These are phyloP conservation scores for Beauveria brongniartii DNA, from an alignment of 2,329 filamentous ascomycete species.

Conservation along the genomic window DNA sequence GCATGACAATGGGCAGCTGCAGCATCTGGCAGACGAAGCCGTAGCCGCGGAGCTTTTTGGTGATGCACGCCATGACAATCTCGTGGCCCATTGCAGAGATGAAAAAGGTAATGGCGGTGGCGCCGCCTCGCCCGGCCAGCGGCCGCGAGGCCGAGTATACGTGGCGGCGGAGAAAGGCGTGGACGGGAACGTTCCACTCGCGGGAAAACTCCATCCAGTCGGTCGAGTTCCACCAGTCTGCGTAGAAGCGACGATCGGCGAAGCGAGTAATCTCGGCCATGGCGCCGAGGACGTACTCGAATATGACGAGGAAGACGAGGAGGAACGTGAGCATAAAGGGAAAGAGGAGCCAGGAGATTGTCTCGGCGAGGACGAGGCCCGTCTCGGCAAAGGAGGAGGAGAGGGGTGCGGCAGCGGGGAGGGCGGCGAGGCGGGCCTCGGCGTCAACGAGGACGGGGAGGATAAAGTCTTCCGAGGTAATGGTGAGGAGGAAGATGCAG, in stretches of 20 bases:
- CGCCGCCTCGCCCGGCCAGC: constrained; percentile 65
- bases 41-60: constrained; percentile 90
- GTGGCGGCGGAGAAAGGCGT: constrained; percentile 89
- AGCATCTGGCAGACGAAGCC: constrained; percentile 94
- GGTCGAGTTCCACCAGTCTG: constrained; percentile 67
- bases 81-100: constrained; percentile 87
- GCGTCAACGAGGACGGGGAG: constrained; percentile 78
- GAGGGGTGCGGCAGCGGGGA: constrained; percentile 19
- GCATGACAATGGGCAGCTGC: constrained; percentile 87
- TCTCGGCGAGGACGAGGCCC: constrained; percentile 75
- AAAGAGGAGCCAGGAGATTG: constrained; percentile 84
- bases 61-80: constrained; percentile 95
- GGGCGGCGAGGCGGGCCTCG: constrained; percentile 38
- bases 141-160: constrained; percentile 80
- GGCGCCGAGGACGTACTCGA: constrained; percentile 90
- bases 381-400: constrained; percentile 50
- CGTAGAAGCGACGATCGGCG: constrained; percentile 89
- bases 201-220: constrained; percentile 94
- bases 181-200: constrained; percentile 97
- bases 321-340: constrained; percentile 96
- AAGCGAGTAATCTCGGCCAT: constrained; percentile 93
- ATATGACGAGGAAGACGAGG: constrained; percentile 95
- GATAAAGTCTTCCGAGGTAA: constrained; percentile 92
- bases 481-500: constrained; percentile 88
- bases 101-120: constrained; percentile 85